Conservation (phyloP, 352 stramenopile species). For the Pythium rishiriense region DNA sequence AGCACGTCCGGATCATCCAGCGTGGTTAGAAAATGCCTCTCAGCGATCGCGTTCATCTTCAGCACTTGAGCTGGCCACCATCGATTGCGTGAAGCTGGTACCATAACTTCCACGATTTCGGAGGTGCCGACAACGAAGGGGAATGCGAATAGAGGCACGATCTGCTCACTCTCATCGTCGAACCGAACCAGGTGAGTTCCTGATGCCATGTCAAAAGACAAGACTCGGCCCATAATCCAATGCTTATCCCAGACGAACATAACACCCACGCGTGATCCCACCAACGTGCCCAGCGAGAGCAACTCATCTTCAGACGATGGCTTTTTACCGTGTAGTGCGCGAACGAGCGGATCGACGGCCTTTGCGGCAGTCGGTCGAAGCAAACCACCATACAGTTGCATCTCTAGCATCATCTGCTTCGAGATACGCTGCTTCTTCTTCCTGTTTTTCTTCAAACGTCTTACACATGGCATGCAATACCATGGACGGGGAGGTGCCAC, state of each 20-base stretch:
- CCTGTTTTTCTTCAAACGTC: constrained; percentile 68
- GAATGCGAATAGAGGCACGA: constrained; percentile 69
- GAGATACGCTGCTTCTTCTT: constrained; percentile 82
- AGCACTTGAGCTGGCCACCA: constrained; percentile 83
- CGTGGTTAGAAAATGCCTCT: constrained; percentile 40
- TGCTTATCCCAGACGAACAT: constrained; percentile 78
- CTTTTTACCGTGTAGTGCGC: constrained; percentile 45
- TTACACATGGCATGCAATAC: constrained; percentile 69
- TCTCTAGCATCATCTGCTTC: constrained; percentile 85
- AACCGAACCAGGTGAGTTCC: constrained; percentile 70
- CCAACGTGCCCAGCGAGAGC: constrained; percentile 52
- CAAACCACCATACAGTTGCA: constrained; percentile 74
- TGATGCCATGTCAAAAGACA: constrained; percentile 52
- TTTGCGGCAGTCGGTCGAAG: constrained; percentile 69
- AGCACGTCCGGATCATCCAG: constrained; percentile 40
- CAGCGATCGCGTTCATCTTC: constrained; percentile 59
- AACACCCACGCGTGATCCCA: constrained; percentile 67
- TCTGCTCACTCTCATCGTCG: constrained; percentile 60
- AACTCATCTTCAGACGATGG: constrained; percentile 50
- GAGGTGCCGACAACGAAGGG: constrained; percentile 67
- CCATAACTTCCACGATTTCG: constrained; percentile 70
- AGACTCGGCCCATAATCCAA: constrained; percentile 71
- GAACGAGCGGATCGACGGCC: constrained; percentile 46
- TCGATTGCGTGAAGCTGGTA: constrained; percentile 51
- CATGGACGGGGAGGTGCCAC: constrained; percentile 59